Evolutionary conservation across 129 eudicot species (phyloP), one percentile per base, ranked within the genome.

Genomic region (Flaveria ramosissima): DNA sequence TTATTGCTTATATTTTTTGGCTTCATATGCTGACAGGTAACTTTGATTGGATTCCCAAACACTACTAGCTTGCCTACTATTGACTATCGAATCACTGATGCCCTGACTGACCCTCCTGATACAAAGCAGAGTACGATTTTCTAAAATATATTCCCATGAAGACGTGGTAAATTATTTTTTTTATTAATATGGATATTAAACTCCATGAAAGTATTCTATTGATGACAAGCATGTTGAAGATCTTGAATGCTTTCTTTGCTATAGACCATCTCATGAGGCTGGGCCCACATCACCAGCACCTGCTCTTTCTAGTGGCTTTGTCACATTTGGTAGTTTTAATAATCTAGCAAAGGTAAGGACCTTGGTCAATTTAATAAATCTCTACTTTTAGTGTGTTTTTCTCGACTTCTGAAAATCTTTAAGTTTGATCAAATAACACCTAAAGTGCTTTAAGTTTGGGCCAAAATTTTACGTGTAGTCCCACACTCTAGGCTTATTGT

Each of bases 1-100:
- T 26, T 26, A 3, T 26, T 71, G 43, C 74, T 73, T 46, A 71
- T 43, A 70, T 61, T 6, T 14, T 85, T 64, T 80, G 82, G 67
- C 85, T 84, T 85, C 68, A 43, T 77, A 59, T 16, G 30, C 51
- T 72, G 51, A 47, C 62, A 93, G 98, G 98, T 93, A 77, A 93
- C 98, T 41, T 93, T 97, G 98, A 91, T 93, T 82, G 98, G 98
- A 51, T 93, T 91, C 85, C 98, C 97, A 36, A 93, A 93, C 74
- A 93, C 98, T 51, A 93, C 97, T 84, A 97, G 98, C 53, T 89
- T 91, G 85, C 97, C 97, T n/a, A 74, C 92, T 67, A 93, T 93
- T 72, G 98, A 93, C 77, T 93, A 91, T 80, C 80, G 98, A 71
- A 93, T 93, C 70, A 83, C 98, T 36, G 98, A 93, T 82, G 78